These are phyloP conservation scores for Peniophora sp. DNA, from an alignment of 1,284 basidiomycete genomes.

Conservation along the genomic window DNA sequence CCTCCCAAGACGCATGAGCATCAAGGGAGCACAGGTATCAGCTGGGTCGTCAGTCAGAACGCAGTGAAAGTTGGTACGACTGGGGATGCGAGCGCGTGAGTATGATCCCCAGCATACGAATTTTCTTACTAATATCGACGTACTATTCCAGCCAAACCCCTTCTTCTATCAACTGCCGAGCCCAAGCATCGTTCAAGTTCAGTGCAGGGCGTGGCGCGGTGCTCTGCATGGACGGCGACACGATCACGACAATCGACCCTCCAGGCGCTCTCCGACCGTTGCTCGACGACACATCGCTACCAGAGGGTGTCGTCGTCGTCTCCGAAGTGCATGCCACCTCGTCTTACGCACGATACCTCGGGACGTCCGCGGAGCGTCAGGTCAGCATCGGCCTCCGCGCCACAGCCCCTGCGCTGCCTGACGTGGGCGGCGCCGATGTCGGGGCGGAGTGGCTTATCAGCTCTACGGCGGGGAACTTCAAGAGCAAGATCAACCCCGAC, in stretches of 20 bases:
- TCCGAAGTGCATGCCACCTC: constrained; percentile 22
- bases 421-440: constrained; percentile 6
- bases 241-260: constrained; percentile 13
- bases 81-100: constrained; percentile 13
- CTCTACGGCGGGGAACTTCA: constrained; percentile 18
- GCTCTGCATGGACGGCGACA: constrained; percentile 15
- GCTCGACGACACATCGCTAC: constrained; percentile 13
- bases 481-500: constrained; percentile 13
- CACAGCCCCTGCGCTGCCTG: constrained; percentile 7
- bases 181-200: constrained; percentile 16
- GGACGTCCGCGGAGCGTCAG: constrained; percentile 9
- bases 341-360: constrained; percentile 21
- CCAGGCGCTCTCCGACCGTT: constrained; percentile 18
- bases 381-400: constrained; percentile 17
- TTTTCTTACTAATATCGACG: not conserved
- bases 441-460: constrained; percentile 18
- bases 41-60: constrained; percentile 20
- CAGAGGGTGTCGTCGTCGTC: constrained; percentile 13
- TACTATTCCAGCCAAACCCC: constrained; percentile 13
- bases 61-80: constrained; percentile 14
- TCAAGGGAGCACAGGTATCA: constrained; percentile 10
- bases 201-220: constrained; percentile 15
- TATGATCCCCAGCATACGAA: not conserved
- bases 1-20: constrained; percentile 11
- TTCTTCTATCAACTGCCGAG: constrained; percentile 4